Evolutionary conservation across 805 yeast species (phyloP).

Genomic region (Pichia eremophila): DNA sequence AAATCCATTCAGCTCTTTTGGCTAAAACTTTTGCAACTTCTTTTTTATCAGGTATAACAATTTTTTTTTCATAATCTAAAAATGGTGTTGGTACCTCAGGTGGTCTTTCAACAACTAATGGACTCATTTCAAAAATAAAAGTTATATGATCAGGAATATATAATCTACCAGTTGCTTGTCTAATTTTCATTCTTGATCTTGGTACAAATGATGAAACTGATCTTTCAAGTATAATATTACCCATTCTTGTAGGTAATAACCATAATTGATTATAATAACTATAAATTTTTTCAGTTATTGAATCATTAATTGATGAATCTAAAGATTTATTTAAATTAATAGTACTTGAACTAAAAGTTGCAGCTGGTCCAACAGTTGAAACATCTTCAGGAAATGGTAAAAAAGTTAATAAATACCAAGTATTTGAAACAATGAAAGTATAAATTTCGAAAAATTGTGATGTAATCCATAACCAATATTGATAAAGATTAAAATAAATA

Average conservation of each 20-base stretch:
- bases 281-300: not conserved
- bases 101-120: slow-evolving; percentile 28
- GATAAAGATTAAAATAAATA: slow-evolving; percentile 6
- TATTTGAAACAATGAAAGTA: not conserved
- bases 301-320: not conserved
- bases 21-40: slow-evolving; percentile 26
- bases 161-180: slow-evolving; percentile 10
- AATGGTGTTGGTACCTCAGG: slow-evolving; percentile 36
- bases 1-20: slow-evolving; percentile 30
- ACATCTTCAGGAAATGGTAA: slow-evolving; percentile 8
- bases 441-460: not conserved
- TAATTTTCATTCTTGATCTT: slow-evolving; percentile 9
- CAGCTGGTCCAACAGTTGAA: not conserved
- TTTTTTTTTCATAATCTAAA: slow-evolving; percentile 31
- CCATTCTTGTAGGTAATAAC: slow-evolving; percentile 12
- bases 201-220: slow-evolving; percentile 19
- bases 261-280: not conserved
- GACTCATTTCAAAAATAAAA: slow-evolving; percentile 25
- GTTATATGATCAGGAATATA: slow-evolving; percentile 26
- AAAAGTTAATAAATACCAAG: slow-evolving; percentile 15
- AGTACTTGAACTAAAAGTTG: not conserved
- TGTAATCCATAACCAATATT: not conserved
- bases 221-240: slow-evolving; percentile 9
- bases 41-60: slow-evolving; percentile 30
- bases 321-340: not conserved